Base-by-base conservation (phyloP, 1,139 yeast species). In the Kodamaea arcana region DNA sequence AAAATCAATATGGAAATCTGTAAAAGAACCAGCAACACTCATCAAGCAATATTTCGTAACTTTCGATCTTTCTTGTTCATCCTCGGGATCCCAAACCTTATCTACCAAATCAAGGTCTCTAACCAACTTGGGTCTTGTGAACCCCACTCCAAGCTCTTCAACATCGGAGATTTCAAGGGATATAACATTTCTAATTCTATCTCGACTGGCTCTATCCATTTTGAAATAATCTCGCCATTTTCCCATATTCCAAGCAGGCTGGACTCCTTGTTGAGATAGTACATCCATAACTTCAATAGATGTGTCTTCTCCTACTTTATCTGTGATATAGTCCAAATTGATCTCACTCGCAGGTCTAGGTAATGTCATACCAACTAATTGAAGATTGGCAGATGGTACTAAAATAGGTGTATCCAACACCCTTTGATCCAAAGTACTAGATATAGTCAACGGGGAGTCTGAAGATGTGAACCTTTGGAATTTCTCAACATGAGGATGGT, bases 1-100 rank as follows among this genome's bases (percentile, higher is more conserved):
- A 57, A 88, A 88, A 56, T 88, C 97, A 30, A 88, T 69, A 54
- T 88, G 97, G 57, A 87, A 88, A 52, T 88, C 97, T 0, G 96
- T 88, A 52, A 78, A 88, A 1, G 94, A 80, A 39, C 81, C 78
- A 28, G 69, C 65, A 0, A 86, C 95, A 0, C 95, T 83, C 95
- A 88, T 88, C 25, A 88, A 62, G 44, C 95, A 80, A 51, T 87
- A 88, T 36, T 80, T 76, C n/a, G 88, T 76, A 1, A 88, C 94
- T 47, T 83, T 78, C 1, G 95, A 83, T 33, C 78, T 62, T 9
- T 47, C 46, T 24, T 65, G 62, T 15, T 44, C 47, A 14, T 43
- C 47, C 21, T 54, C 57, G 8, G 30, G 29, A 26, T 38, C 46
- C 92, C 95, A 87, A 0, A 81, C 75, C 40, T 66, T 65, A 44